Conservation (phyloP, 2,329 filamentous ascomycete genomes). For the Stagonosporopsis tanaceti region DNA sequence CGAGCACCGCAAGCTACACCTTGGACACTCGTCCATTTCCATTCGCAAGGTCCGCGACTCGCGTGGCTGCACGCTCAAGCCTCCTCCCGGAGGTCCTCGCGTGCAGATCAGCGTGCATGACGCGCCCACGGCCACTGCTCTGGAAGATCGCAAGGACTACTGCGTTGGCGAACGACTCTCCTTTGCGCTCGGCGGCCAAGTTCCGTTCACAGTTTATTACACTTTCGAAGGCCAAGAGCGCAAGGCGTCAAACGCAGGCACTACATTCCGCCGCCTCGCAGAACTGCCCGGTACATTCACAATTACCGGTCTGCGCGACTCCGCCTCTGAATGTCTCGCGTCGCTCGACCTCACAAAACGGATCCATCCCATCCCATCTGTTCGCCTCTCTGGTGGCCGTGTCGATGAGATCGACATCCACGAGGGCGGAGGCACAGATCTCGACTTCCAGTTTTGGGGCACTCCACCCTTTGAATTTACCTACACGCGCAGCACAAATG, state of each 20-base stretch:
- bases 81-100: constrained; percentile 69
- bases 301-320: constrained; percentile 87
- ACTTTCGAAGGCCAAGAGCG: constrained; percentile 80
- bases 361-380: constrained; percentile 92
- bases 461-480: constrained; percentile 98
- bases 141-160: constrained; percentile 86
- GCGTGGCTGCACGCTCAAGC: constrained; percentile 82
- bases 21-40: constrained; percentile 88
- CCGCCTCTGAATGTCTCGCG: constrained; percentile 86
- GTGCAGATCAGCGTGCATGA: constrained; percentile 94
- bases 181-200: constrained; percentile 87
- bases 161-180: constrained; percentile 95
- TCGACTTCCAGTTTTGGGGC: constrained; percentile 94
- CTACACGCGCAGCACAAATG: constrained; percentile 89
- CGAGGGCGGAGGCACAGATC: constrained; percentile 92
- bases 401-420: constrained; percentile 90
- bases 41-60: constrained; percentile 90
- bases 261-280: constrained; percentile 90
- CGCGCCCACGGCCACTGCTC: constrained; percentile 85
- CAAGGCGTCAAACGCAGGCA: constrained; percentile 80
- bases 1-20: constrained; percentile 81
- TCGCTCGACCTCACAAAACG: constrained; percentile 78
- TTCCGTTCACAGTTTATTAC: constrained; percentile 93
- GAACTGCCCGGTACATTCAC: constrained; percentile 89
- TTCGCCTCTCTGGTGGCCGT: constrained; percentile 85